Conservation (phyloP, 306 rosid species). For the Trifolium subterraneum region DNA sequence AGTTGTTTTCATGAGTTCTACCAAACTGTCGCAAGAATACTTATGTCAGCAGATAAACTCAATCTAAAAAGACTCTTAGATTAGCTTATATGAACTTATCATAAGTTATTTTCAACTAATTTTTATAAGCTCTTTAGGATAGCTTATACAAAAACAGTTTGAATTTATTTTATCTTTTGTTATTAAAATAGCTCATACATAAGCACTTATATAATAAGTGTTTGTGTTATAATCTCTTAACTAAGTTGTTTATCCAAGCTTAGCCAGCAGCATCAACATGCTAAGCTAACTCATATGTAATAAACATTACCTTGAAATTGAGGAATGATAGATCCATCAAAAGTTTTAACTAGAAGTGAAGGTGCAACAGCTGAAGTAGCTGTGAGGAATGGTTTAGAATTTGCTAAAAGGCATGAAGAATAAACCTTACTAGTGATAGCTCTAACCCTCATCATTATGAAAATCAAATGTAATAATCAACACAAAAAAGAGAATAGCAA, state of each 20-base stretch:
- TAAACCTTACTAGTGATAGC: constrained; percentile 34
- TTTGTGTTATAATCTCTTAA: neutral
- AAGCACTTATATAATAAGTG: too few relatives aligned
- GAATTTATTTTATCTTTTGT: too few relatives aligned
- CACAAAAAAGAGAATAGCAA: constrained; percentile 8
- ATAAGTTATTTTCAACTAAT: too few relatives aligned
- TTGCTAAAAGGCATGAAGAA: constrained; percentile 38
- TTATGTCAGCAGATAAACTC: too few relatives aligned
- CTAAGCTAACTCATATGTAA: neutral
- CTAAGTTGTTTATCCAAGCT: neutral
- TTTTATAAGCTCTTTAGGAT: too few relatives aligned
- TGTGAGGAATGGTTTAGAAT: constrained; percentile 39
- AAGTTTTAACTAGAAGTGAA: constrained; percentile 30
- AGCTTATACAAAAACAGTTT: too few relatives aligned
- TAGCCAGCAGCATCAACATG: neutral
- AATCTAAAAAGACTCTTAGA: too few relatives aligned
- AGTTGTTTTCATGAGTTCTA: neutral
- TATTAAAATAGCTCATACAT: too few relatives aligned
- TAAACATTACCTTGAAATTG: constrained; percentile 38
- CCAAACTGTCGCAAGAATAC: too few relatives aligned
- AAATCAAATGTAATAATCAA: constrained; percentile 15
- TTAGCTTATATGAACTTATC: neutral
- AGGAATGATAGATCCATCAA: constrained; percentile 26
- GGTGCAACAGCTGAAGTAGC: constrained; percentile 35
- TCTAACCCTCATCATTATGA: constrained; percentile 56